Evolutionary conservation across 2,329 filamentous ascomycete genomes (phyloP).

Genomic region (Diaporthe aspalathi): DNA sequence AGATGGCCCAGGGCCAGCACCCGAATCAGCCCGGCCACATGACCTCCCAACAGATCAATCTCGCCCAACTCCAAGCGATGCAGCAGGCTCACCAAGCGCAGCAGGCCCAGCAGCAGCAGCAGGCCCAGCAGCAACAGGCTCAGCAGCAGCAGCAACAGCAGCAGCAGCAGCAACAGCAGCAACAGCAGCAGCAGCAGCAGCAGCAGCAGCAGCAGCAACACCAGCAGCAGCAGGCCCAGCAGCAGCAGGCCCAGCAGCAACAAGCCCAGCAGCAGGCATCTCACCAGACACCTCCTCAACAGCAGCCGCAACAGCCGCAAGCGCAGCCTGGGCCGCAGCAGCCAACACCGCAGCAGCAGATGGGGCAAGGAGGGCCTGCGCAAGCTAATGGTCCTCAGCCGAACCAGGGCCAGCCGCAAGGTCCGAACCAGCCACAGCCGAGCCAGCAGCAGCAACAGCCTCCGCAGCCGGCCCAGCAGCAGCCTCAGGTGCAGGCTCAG

Average conservation of each 20-base stretch:
- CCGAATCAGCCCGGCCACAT: slow-evolving; percentile 62
- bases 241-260: slow-evolving; percentile 38
- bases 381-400: slow-evolving; percentile 51
- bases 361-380: slow-evolving; percentile 45
- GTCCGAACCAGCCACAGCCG: slow-evolving; percentile 48
- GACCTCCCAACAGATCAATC: slow-evolving; percentile 56
- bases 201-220: slow-evolving; percentile 50
- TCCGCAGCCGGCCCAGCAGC: slow-evolving; percentile 54
- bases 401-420: slow-evolving; percentile 53
- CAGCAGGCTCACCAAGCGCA: slow-evolving; percentile 50
- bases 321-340: slow-evolving; percentile 44
- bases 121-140: slow-evolving; percentile 45
- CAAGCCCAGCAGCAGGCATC: slow-evolving; percentile 42
- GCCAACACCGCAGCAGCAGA: slow-evolving; percentile 48
- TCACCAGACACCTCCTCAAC: slow-evolving; percentile 40
- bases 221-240: slow-evolving; percentile 51
- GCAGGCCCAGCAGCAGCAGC: slow-evolving; percentile 44
- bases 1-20: slow-evolving; percentile 55
- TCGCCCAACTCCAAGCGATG: slow-evolving; percentile 52
- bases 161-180: slow-evolving; percentile 59
- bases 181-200: slow-evolving; percentile 53
- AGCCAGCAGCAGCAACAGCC: slow-evolving; percentile 59
- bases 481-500: slow-evolving; percentile 53
- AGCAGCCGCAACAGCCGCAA: slow-evolving; percentile 43
- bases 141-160: slow-evolving; percentile 47